A percentile compares a stretch with the other conserved stretches of the same genome.
phyloP scores from a whole-genome alignment of 2,329 filamentous ascomycete species.

The Curvularia eragrostidis region DNA sequence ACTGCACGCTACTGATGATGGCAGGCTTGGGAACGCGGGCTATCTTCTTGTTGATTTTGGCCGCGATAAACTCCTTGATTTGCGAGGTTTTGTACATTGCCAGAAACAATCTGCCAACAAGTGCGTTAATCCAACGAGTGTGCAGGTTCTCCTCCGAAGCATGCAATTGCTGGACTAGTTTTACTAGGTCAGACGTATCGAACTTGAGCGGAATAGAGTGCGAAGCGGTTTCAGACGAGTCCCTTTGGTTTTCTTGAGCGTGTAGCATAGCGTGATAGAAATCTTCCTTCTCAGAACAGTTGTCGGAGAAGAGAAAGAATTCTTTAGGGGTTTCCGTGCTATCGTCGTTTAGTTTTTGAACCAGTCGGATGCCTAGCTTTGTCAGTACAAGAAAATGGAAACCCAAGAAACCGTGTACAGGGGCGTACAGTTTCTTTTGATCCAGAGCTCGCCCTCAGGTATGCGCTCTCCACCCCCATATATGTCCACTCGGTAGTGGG shows the following conservation, averaged over 20 bases:
- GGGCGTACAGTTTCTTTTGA: conserved; percentile 79
- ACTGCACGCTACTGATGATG: conserved; percentile 84
- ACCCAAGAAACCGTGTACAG: not conserved
- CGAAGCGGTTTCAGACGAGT: conserved; percentile 55
- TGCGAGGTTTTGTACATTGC: conserved; percentile 85
- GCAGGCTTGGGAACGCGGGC: conserved; percentile 89
- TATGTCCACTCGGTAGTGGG: conserved; percentile 83
- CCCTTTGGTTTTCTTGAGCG: conserved; percentile 76
- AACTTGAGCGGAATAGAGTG: conserved; percentile 77
- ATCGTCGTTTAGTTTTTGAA: conserved; percentile 66
- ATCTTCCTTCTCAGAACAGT: conserved; percentile 95
- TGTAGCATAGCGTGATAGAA: conserved; percentile 93
- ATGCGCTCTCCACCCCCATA: conserved; percentile 80
- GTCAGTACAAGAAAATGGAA: conserved; percentile 16
- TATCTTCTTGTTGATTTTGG: conserved; percentile 96
- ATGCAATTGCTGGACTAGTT: conserved; percentile 87
- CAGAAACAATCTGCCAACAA: conserved; percentile 87
- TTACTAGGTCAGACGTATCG: conserved; percentile 84
- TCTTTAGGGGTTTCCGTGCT: conserved; percentile 72
- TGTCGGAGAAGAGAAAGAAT: conserved; percentile 94
- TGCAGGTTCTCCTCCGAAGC: conserved; percentile 90
- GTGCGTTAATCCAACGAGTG: conserved; percentile 90
- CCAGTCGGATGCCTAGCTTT: conserved; percentile 66
- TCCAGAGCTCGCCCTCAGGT: conserved; percentile 91
- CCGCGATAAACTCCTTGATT: conserved; percentile 77